These are phyloP conservation scores for Paramecium sexaurelia DNA, from an alignment of 73 alveolate genomes.

Conservation along the genomic window DNA sequence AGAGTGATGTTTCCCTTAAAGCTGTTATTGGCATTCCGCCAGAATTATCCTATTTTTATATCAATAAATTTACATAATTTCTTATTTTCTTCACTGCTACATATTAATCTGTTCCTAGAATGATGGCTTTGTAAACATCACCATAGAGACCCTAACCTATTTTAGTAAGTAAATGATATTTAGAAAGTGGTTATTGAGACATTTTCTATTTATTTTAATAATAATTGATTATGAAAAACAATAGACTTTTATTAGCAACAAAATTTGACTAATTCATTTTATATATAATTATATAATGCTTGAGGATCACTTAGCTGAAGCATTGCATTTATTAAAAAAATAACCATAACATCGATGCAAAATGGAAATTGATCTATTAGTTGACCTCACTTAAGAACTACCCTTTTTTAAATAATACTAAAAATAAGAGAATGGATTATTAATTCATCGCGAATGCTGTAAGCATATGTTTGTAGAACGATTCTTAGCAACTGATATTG, in stretches of 20 bases:
- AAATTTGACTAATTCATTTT: background rate
- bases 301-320: background rate
- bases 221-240: background rate
- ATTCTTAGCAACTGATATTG: background rate
- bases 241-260: background rate
- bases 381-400: background rate
- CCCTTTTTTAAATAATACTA: constrained; percentile 20
- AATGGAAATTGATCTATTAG: constrained; percentile 9
- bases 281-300: background rate
- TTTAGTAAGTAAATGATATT: constrained; percentile 39
- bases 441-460: constrained; percentile 15
- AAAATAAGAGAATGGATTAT: background rate
- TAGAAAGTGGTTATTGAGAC: background rate
- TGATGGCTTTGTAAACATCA: constrained; percentile 89
- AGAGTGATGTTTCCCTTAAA: constrained; percentile 92
- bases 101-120: constrained; percentile 73
- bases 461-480: constrained; percentile 11
- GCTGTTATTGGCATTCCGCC: constrained; percentile 95
- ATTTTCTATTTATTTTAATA: background rate
- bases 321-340: background rate
- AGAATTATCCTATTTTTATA: background rate
- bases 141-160: constrained; percentile 96
- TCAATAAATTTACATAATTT: constrained; percentile 73
- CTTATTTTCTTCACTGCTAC: constrained; percentile 93
- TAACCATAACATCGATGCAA: background rate